Evolutionary conservation across 1,284 basidiomycete species (phyloP), one percentile per base, ranked within the genome.

Genomic region (Leccinum cinnamomeum): DNA sequence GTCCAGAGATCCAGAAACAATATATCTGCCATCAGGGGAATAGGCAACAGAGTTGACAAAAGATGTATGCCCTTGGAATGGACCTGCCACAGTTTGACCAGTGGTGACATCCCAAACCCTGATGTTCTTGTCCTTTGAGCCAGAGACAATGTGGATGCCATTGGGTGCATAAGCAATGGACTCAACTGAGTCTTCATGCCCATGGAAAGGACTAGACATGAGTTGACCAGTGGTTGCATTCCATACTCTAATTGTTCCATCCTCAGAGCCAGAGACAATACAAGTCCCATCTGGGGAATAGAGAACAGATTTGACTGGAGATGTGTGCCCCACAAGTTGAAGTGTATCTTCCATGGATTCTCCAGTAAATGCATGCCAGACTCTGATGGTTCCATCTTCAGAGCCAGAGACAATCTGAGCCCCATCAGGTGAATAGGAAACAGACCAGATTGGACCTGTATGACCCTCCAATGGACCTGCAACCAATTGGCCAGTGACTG

Each of bases 1-100:
- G 23, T 51, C 50, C 50, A 46, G 44, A 46, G 44, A 46, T 51
- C 50, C 50, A 51, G 50, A 51, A n/a, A 51, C 50, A 51, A 51
- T 51, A 28, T 51, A 51, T 51, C 25, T 51, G 16, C 50, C 50
- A 51, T 51, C 50, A 51, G 50, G 16, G 12, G 50, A 51, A 51
- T 51, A 51, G 25, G 23, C 50, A 51, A 51, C 23, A 28, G 50
- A 51, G 14, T 28, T 25, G 14, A 51, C 50, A 51, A 28, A n/a
- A 1, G 50, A 51, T 28, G 25, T 28, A 2, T 51, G 50, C 20
- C 25, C 20, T 28, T 51, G 50, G 8, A 28, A 51, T 51, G 25
- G 25, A 28, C 25, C 23, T 51, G 23, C 25, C 23, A 51, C 23
- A 51, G 14, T 25, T 51, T 28, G 23, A 51, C 50, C 50, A 51